A percentile compares a stretch with the other conserved stretches of the same genome.
Conservation (phyloP, 1,284 basidiomycete species). For the Macrocybe sp. region DNA sequence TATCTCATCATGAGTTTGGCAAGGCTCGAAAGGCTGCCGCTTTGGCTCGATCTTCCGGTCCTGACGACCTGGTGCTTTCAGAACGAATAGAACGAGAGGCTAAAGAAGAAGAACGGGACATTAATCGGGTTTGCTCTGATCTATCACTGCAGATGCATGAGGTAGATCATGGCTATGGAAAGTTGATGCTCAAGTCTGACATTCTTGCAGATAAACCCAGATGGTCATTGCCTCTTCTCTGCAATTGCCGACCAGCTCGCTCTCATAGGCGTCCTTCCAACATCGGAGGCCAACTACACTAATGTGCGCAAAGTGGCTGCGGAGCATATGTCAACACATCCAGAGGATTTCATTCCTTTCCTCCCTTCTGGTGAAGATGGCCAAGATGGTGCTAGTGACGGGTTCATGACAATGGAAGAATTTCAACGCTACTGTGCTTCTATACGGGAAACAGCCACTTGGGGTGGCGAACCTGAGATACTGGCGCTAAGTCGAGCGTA, state of each 20-base stretch:
- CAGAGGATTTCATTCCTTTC: conserved; percentile 93
- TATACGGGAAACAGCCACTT: conserved; percentile 81
- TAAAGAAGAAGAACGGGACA: conserved; percentile 68
- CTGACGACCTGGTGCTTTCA: conserved; percentile 58
- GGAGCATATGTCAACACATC: conserved; percentile 78
- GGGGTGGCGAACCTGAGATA: conserved; percentile 99
- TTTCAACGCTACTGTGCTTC: conserved; percentile 78
- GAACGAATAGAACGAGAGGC: conserved; percentile 67
- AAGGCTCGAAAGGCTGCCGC: conserved; percentile 77
- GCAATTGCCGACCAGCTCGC: conserved; percentile 88
- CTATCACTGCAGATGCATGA: conserved; percentile 69
- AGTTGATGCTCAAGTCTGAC: neutral
- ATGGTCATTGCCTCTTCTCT: conserved; percentile 94
- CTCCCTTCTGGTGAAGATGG: conserved; percentile 83
- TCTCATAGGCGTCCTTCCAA: conserved; percentile 55
- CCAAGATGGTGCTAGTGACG: conserved; percentile 61
- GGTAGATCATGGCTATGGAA: conserved; percentile 34
- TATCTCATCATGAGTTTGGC: conserved; percentile 1
- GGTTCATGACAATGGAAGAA: conserved; percentile 67
- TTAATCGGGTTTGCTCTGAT: conserved; percentile 63
- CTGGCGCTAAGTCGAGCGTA: conserved; percentile 85
- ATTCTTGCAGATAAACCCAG: conserved; percentile 73
- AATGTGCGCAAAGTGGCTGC: conserved; percentile 72
- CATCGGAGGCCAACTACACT: conserved; percentile 51
- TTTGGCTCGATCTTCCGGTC: conserved; percentile 54